These are phyloP conservation scores for Coprinopsis strossmayeri DNA, from an alignment of 768 basidiomycete genomes.

Conservation along the genomic window DNA sequence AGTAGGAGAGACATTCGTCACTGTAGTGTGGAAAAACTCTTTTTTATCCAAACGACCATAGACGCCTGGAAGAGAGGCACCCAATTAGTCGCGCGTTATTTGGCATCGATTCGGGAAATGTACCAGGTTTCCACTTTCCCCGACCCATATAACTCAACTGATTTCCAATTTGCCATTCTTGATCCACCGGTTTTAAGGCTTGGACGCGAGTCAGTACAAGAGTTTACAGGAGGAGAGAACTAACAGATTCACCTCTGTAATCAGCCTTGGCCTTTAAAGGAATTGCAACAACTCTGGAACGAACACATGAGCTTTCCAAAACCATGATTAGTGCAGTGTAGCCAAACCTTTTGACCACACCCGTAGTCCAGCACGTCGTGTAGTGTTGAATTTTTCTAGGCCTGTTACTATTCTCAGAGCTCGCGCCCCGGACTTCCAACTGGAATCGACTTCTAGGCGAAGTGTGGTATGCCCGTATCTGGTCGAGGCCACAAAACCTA, in stretches of 20 bases:
- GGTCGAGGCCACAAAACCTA: conserved; percentile 30
- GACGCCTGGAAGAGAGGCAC: conserved; percentile 24
- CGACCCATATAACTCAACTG: conserved; percentile 53
- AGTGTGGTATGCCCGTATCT: conserved; percentile 25
- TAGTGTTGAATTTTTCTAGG: conserved; percentile 55
- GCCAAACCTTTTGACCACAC: conserved; percentile 53
- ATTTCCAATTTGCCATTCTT: conserved; percentile 57
- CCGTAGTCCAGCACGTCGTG: conserved; percentile 44
- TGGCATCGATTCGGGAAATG: too few species aligned
- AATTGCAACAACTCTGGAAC: conserved; percentile 49
- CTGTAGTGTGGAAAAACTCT: conserved; percentile 62
- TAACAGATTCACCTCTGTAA: conserved; percentile 43
- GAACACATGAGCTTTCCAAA: neutral
- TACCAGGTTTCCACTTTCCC: conserved; percentile 33
- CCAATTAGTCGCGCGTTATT: too few species aligned
- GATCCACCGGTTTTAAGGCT: conserved; percentile 40
- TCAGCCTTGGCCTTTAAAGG: conserved; percentile 55
- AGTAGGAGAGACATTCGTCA: conserved; percentile 73
- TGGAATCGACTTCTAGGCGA: conserved; percentile 40
- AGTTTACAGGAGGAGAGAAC: neutral
- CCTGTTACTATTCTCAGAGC: too few species aligned
- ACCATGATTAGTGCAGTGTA: neutral
- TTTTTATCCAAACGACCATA: conserved; percentile 54
- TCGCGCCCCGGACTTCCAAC: conserved; percentile 29
- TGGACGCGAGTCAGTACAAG: conserved; percentile 3